These are phyloP conservation scores for Calocybe gangraenosa DNA, from an alignment of 768 basidiomycete species.

Conservation along the genomic window DNA sequence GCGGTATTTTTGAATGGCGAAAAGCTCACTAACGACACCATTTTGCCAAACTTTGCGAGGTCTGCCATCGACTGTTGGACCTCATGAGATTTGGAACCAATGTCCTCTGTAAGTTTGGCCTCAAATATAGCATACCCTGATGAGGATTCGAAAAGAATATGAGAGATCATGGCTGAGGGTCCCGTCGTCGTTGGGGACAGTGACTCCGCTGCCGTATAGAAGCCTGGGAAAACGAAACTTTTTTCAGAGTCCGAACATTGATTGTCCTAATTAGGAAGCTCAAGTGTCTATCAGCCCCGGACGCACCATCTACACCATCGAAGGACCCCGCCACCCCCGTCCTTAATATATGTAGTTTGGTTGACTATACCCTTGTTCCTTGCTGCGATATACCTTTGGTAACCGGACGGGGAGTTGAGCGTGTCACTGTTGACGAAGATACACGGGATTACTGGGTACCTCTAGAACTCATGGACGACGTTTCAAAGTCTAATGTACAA, in stretches of 20 bases:
- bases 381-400: no score
- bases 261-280: slow-evolving; percentile 13
- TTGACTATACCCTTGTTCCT: no score
- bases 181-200: slow-evolving; percentile 31
- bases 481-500: no score
- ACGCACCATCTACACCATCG: no score
- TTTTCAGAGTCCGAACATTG: slow-evolving; percentile 22
- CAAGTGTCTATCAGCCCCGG: no score
- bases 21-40: slow-evolving; percentile 89
- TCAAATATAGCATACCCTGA: slow-evolving; percentile 94
- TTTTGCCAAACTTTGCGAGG: slow-evolving; percentile 84
- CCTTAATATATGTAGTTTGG: no score
- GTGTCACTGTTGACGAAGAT: no score
- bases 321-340: no score
- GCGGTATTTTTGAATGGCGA: slow-evolving; percentile 92
- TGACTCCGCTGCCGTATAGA: slow-evolving; percentile 19
- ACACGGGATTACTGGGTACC: no score
- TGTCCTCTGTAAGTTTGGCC: slow-evolving; percentile 80
- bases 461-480: no score
- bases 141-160: slow-evolving; percentile 89
- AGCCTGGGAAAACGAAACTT: slow-evolving; percentile 22
- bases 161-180: slow-evolving; percentile 56
- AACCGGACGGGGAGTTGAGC: no score
- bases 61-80: slow-evolving; percentile 88
- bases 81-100: slow-evolving; percentile 71